Evolutionary conservation across 805 yeast species (phyloP), one percentile per base, ranked within the genome.

Genomic region (Yarrowia yakushimensis): DNA sequence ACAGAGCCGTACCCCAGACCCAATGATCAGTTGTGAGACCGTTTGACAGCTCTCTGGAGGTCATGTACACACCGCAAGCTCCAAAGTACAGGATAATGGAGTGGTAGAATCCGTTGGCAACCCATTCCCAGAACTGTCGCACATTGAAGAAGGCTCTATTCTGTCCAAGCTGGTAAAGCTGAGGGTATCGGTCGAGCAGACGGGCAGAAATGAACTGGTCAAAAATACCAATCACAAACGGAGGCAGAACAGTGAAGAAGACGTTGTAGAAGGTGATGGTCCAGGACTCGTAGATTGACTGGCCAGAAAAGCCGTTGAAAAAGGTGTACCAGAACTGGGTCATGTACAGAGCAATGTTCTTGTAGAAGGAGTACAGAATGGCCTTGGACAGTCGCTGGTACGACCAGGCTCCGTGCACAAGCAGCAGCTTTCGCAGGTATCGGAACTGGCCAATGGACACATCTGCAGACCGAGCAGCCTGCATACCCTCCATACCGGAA

Each of bases 401-500:
- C 42, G 97, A 90, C 99, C 99, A 94, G 9, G 97, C 77, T 1
- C 99, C 99, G 73, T 94, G 99, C 11, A 94, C 99, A 46, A 94
- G 79, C 45, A 94, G 76, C 63, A 94, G 76, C 72, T 89, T 91
- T 69, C 85, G 84, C 76, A 94, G 79, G 73, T 83, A 94, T 72
- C 86, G 86, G 81, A 94, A 94, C 73, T 94, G 98, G 0, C 97
- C 98, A 74, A 96, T 90, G 0, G 98, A 91, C 65, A 94, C 85
- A 78, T 94, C 99, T 0, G 99, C 98, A 73, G 96, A 87, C 73
- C 99, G 82, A 0, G 99, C 97, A 11, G 99, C 99, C 75, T 94
- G 99, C 90, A 92, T 91, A 68, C 99, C 99, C 77, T 94, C 99
- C 93, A 91, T 87, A 67, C 99, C 99, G 75, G 96, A 89, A 66